Evolutionary conservation across 116 monocot species (phyloP), one percentile per base, ranked within the genome.

Genomic region (Zostera marina): DNA sequence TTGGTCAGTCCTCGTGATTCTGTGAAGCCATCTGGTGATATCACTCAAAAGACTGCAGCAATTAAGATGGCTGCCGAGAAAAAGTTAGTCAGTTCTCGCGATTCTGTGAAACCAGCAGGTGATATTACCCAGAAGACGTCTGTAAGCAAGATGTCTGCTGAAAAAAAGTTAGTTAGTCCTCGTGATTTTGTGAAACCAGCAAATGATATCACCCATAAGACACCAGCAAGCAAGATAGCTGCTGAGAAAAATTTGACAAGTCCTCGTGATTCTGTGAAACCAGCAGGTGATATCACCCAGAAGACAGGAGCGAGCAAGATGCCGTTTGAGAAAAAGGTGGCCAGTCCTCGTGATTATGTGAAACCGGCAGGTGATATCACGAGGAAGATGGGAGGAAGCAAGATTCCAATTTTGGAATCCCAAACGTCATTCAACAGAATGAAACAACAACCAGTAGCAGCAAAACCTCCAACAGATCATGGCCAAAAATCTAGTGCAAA

Each of bases 241-340:
- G 77, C 85, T 5, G 82, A 88, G 72, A 94, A 80, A 68, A 66
- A 77, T 65, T 70, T 82, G 8, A 65, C 70, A 12, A 88, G 94
- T 44, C 81, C 87, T 15, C 83, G 79, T 3, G 88, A 81, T 25
- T 54, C 73, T 8, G 81, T 74, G 7, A 81, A 72, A 56, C 66
- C 73, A 1, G 52, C 60, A 4, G 59, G 42, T n/a, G 76, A 87
- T 58, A 38, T 74, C 20, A 66, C 80, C 44, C 66, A 78, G 61
- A 86, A 80, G 69, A 65, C 70, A 4, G 83, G 80, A 10, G 77
- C 72, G 3, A 60, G 77, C 12, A 77, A 77, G 14, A 79, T 85
- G 49, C 85, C 91, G 19, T 71, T 88, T 1, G 80, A 88, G 72
- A 94, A 80, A 68, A 66, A 77, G 67, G 67, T 82, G 8, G 67